Evolutionary conservation across 2,329 filamentous ascomycete species (phyloP).

Genomic region (Fusarium gaditjirri): DNA sequence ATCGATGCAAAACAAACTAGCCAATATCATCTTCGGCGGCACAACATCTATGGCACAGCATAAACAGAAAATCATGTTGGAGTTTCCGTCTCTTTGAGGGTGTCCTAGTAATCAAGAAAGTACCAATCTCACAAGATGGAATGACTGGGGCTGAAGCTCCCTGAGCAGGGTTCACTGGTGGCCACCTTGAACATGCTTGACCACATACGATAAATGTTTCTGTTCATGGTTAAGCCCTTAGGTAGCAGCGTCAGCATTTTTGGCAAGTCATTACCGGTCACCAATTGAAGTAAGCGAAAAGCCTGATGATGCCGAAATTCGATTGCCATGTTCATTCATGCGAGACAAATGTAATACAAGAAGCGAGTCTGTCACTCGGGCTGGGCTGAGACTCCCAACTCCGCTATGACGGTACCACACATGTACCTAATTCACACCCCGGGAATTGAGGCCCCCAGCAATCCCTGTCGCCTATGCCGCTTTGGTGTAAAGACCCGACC

Average conservation of each 20-base stretch:
- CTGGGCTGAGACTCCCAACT: slow-evolving; percentile 4
- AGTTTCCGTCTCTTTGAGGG: not conserved
- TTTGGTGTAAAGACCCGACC: slow-evolving; percentile 38
- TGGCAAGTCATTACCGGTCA: not conserved
- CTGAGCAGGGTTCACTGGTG: not conserved
- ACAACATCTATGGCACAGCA: not conserved
- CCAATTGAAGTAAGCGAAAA: not conserved
- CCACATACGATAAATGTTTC: not conserved
- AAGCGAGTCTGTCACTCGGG: slow-evolving; percentile 6
- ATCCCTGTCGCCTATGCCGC: slow-evolving; percentile 39
- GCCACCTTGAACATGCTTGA: not conserved
- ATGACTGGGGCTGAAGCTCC: not conserved
- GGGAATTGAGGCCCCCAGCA: slow-evolving; percentile 40
- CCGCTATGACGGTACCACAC: slow-evolving; percentile 5
- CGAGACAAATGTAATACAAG: slow-evolving; percentile 6
- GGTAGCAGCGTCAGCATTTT: not conserved
- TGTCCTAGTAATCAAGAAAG: not conserved
- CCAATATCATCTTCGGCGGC: not conserved
- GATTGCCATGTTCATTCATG: slow-evolving; percentile 27
- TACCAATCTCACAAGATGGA: not conserved
- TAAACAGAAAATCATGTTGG: not conserved
- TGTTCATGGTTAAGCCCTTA: not conserved
- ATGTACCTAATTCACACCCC: slow-evolving; percentile 30
- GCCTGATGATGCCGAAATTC: slow-evolving; percentile 19
- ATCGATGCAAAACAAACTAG: not conserved